Base-by-base conservation (phyloP, 352 stramenopile genomes). In the Phytophthora sojae region DNA sequence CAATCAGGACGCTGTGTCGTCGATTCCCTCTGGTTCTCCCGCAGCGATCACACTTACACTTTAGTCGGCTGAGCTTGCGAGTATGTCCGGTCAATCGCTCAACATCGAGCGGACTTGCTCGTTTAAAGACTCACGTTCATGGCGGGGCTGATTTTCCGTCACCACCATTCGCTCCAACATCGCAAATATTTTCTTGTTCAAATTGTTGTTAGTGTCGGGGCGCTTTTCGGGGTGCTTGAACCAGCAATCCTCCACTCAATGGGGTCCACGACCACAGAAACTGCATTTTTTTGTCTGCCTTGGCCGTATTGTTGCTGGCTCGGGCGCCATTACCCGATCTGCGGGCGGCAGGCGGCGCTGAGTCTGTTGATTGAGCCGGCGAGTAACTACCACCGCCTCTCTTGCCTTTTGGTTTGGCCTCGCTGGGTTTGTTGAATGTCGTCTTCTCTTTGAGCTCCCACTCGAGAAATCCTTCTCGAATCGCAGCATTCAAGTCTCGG, bases 401-500 rank as follows among this genome's bases (percentile, higher is more conserved):
- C n/a, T 50, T 61, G n/a, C 35, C 11, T 52, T 52, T 52, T 61
- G n/a, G 6, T 59, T 39, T 59, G n/a, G 8, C 23, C 42, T 50
- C 6, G 45, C 2, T 52, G 45, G 45, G n/a, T 51, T 50, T 50
- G 12, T 23, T 25, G 17, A 1, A 3, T 30, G 21, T 39, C 30
- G 21, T 21, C 35, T 61, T 71, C 1, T 50, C 32, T 19, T 61
- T 61, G 0, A 65, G n/a, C 6, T 65, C 56, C 35, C 56, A 69
- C 47, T 69, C 45, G 4, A 69, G 17, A 29, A 64, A 69, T 6
- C 55, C 55, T 29, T 69, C 63, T 15, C 54, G 11, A 47, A 69
- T 69, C 29, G 62, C 44, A 4, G 11, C 3, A 17, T 55, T 49
- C 30, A 69, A 59, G 11, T 60, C 47, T 29, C 8, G 2, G 1